Evolutionary conservation across 2,329 filamentous ascomycete species (phyloP).

Genomic region (Emergomyces orientalis): DNA sequence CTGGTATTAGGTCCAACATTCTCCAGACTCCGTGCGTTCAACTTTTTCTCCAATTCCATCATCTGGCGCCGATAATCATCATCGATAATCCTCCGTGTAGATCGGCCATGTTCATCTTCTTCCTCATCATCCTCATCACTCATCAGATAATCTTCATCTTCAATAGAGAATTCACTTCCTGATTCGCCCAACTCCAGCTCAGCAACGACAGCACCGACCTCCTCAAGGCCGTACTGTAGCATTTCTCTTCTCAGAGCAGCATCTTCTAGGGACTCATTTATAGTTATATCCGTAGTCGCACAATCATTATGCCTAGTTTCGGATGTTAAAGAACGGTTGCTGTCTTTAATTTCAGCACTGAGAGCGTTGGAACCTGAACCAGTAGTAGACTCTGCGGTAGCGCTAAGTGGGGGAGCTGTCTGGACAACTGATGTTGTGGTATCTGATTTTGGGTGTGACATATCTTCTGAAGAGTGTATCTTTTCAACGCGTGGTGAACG

Average conservation of each 20-base stretch:
- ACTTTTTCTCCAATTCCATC: constrained; percentile 70
- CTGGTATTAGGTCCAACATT: constrained; percentile 46
- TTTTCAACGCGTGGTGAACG: neutral
- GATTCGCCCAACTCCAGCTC: constrained; percentile 75
- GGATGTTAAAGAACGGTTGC: neutral
- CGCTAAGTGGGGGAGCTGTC: neutral
- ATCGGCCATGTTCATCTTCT: constrained; percentile 69
- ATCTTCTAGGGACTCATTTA: constrained; percentile 71
- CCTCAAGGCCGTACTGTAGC: constrained; percentile 78
- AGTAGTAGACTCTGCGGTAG: neutral
- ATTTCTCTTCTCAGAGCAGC: constrained; percentile 74
- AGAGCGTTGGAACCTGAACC: constrained; percentile 6
- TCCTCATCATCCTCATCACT: constrained; percentile 50
- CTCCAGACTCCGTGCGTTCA: constrained; percentile 51
- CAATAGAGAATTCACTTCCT: constrained; percentile 41
- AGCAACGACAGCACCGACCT: constrained; percentile 85
- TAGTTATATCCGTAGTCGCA: constrained; percentile 52
- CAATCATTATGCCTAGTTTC: constrained; percentile 2
- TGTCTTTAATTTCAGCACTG: constrained; percentile 6
- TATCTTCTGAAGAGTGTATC: neutral
- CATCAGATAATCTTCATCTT: constrained; percentile 47
- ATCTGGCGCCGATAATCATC: constrained; percentile 73
- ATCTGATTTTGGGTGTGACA: neutral
- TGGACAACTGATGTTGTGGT: neutral
- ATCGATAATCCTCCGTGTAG: constrained; percentile 55